Percentiles rank a stretch among this genome's conserved stretches.
Conservation (phyloP, 2,329 filamentous ascomycete species). For the Aspergillus piperis region DNA sequence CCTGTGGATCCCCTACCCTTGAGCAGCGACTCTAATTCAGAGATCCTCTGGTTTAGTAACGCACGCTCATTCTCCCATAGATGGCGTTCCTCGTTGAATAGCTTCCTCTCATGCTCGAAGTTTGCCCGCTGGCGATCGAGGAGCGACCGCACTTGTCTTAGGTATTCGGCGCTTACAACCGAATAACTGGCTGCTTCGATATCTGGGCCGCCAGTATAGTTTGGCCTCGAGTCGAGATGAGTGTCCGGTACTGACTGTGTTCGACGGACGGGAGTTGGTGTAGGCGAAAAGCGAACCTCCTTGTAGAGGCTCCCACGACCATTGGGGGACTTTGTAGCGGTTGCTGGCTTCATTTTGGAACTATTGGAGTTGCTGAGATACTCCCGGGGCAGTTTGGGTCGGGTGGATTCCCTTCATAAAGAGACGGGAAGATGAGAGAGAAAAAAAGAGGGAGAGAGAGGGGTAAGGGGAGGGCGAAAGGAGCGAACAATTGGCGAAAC, state of each 20-base stretch:
- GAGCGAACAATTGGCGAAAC: not conserved
- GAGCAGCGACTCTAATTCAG: constrained; percentile 41
- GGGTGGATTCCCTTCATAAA: constrained; percentile 19
- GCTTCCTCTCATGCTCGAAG: constrained; percentile 43
- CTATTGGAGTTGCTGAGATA: constrained; percentile 12
- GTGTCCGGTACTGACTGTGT: constrained; percentile 42
- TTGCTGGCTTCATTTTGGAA: constrained; percentile 28
- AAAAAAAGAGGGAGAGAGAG: not conserved
- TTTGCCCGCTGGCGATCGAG: constrained; percentile 40
- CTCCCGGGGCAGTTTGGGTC: constrained; percentile 10
- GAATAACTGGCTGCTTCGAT: constrained; percentile 22
- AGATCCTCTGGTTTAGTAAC: constrained; percentile 45
- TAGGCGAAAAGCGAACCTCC: constrained; percentile 46
- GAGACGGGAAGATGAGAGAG: constrained; percentile 1
- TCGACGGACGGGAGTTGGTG: constrained; percentile 39
- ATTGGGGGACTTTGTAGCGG: constrained; percentile 27
- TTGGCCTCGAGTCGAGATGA: constrained; percentile 33
- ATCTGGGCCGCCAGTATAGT: constrained; percentile 25
- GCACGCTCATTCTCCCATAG: constrained; percentile 48
- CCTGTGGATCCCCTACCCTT: constrained; percentile 21
- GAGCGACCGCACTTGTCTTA: constrained; percentile 45
- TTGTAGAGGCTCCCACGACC: constrained; percentile 41
- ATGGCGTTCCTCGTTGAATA: constrained; percentile 46
- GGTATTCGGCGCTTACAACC: constrained; percentile 38
- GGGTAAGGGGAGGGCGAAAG: constrained; percentile 1